A percentile compares a stretch with the other conserved stretches of the same genome.
phyloP scores from a whole-genome alignment of 2,329 filamentous ascomycete genomes.

The Fonsecaea erecta region DNA sequence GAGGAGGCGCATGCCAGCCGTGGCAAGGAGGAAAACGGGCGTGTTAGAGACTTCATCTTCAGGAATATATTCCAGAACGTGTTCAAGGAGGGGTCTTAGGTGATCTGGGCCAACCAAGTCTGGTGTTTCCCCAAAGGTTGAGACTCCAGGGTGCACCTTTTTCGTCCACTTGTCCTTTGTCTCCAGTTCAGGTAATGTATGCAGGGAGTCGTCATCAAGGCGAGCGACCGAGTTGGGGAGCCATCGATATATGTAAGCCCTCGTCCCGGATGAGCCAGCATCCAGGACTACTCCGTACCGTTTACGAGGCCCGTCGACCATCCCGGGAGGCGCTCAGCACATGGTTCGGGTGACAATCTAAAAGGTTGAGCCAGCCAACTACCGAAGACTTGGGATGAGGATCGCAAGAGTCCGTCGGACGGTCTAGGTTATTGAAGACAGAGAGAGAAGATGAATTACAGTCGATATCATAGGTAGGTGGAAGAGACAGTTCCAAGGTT shows the following conservation, averaged over 20 bases:
- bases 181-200: conserved; percentile 75
- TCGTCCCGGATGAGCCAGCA: conserved; percentile 93
- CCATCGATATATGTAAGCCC: conserved; percentile 94
- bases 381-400: background rate
- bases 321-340: background rate
- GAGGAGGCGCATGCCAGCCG: conserved; percentile 89
- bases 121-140: conserved; percentile 80
- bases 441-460: background rate
- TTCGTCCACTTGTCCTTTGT: conserved; percentile 87
- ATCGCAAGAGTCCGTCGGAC: background rate
- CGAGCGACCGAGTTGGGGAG: conserved; percentile 72
- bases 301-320: conserved; percentile 42
- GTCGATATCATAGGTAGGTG: background rate
- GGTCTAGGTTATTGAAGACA: background rate
- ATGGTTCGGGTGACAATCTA: background rate
- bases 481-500: background rate
- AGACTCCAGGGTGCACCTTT: conserved; percentile 92
- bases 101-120: conserved; percentile 80
- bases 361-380: background rate
- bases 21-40: conserved; percentile 92
- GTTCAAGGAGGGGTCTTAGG: conserved; percentile 75
- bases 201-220: conserved; percentile 63
- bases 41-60: conserved; percentile 77
- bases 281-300: conserved; percentile 94
- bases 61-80: conserved; percentile 80